Evolutionary conservation across 345 rosid species (phyloP), one percentile per base, ranked within the genome.

Genomic region (Pistacia vera): DNA sequence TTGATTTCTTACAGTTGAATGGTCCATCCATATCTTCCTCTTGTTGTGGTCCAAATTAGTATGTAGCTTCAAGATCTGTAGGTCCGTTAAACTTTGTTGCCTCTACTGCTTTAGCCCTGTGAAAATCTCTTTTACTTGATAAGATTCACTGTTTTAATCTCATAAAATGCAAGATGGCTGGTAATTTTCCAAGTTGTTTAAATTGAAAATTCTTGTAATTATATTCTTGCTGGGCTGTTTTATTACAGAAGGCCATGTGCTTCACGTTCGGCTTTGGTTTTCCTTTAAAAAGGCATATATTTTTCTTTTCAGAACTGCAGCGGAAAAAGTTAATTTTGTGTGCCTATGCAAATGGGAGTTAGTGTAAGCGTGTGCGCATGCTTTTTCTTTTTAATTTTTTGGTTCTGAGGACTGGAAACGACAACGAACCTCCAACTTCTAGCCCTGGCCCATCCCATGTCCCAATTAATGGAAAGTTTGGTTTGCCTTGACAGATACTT

Each of bases 41-140:
- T n/a, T 65, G 25, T 65, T 74, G 77, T 65, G 77, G 77, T 74
- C 64, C 77, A 54, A 52, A 64, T 17, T 64, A 35, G 60, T 13
- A 52, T 22, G 38, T 59, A 28, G 35, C 59, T 33, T 48, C 8
- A 20, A 17, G 49, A 12, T 52, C 63, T 74, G 62, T 64, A 64
- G 63, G 63, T 11, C 10, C 35, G 7, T 64, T 70, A 20, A 36
- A 74, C 41, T 38, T 52, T 41, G 64, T 54, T 51, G 41, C 4
- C 55, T 16, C 28, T 33, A 3, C 14, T 13, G 25, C 54, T 63
- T n/a, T 38, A 4, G 46, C 9, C 46, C 46, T 41, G 46, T 7
- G 46, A 41, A 41, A 41, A 8, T 7, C 46, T 7, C 35, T 36
- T 52, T 33, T 52, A 9, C 4, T 57, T 36, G 1, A 41, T 41